These are phyloP conservation scores for Epichloe typhina DNA, from an alignment of 2,329 filamentous ascomycete species.

Conservation along the genomic window DNA sequence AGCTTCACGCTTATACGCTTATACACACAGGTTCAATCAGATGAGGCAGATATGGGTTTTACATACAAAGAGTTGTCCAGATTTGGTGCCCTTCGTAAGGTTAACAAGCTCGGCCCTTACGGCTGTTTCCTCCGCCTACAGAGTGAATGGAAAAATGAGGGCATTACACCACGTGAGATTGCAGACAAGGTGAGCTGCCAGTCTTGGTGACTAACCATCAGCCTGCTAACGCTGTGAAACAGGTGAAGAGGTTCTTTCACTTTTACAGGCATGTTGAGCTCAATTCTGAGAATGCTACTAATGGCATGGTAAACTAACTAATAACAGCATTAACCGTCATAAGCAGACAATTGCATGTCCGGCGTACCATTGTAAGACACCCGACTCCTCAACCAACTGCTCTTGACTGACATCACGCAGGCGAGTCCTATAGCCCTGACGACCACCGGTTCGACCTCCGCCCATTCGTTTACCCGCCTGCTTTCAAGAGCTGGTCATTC, in stretches of 20 bases:
- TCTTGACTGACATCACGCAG: not conserved
- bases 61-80: constrained; percentile 27
- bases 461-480: constrained; percentile 17
- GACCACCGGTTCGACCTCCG: constrained; percentile 8
- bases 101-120: constrained; percentile 29
- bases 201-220: not conserved
- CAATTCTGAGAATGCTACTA: not conserved
- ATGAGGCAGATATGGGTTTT: constrained; percentile 31
- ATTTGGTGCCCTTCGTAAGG: constrained; percentile 27
- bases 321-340: constrained; percentile 5
- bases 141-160: constrained; percentile 21
- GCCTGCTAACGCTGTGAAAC: not conserved
- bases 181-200: constrained; percentile 11
- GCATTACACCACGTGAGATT: constrained; percentile 14
- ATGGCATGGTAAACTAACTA: no score
- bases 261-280: not conserved
- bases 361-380: not conserved
- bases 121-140: constrained; percentile 26
- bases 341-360: constrained; percentile 1
- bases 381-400: not conserved
- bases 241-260: constrained; percentile 1
- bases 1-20: not conserved
- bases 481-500: constrained; percentile 23
- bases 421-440: constrained; percentile 1
- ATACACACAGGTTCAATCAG: constrained; percentile 15